phyloP scores from a whole-genome alignment of 2,329 filamentous ascomycete species.

The Trichoderma afroharzianum region DNA sequence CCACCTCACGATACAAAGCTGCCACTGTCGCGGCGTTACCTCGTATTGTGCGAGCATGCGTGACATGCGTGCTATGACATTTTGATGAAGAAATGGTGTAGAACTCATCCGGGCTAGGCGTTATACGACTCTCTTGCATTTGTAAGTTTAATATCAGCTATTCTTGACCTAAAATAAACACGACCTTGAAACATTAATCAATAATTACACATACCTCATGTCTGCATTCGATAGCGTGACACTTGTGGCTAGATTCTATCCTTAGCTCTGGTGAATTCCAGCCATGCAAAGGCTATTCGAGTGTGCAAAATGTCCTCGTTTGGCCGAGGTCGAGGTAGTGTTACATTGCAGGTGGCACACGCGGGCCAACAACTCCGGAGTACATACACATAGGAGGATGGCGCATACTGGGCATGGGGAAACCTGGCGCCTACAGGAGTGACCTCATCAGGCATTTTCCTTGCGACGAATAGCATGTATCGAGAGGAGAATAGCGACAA shows the following conservation, averaged over 20 bases:
- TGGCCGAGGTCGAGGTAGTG: background rate
- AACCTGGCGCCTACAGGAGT: background rate
- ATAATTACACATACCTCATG: background rate
- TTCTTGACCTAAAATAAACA: background rate
- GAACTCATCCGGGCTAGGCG: background rate
- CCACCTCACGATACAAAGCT: background rate
- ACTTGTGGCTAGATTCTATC: background rate
- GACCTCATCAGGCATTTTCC: background rate
- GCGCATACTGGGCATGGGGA: background rate
- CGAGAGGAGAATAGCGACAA: background rate
- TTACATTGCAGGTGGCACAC: constrained; percentile 11
- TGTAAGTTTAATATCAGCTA: background rate
- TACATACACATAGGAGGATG: background rate
- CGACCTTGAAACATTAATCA: background rate
- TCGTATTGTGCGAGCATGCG: background rate
- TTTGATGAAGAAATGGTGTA: background rate
- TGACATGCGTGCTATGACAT: background rate
- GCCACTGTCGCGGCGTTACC: background rate
- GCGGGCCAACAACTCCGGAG: background rate
- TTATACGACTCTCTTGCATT: background rate
- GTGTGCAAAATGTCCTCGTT: background rate
- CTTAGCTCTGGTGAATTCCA: background rate
- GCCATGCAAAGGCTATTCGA: background rate
- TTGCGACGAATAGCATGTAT: background rate
- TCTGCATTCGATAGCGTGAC: background rate